These are phyloP conservation scores for Pseudopyricularia cyperi DNA, from an alignment of 2,329 filamentous ascomycete genomes.

Conservation along the genomic window DNA sequence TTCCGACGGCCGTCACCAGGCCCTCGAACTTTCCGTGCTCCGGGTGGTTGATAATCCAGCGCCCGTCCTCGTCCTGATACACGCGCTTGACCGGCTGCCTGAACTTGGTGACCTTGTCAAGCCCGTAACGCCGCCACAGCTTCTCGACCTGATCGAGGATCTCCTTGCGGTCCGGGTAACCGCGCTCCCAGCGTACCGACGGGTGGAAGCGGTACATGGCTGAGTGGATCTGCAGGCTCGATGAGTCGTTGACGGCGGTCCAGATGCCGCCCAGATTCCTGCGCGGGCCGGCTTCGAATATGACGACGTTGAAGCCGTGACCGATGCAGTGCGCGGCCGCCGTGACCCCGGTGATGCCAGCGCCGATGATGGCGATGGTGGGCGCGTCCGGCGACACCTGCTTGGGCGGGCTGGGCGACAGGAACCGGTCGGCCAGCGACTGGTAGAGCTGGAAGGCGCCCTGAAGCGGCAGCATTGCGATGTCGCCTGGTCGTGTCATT, in stretches of 20 bases:
- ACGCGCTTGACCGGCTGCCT: constrained; percentile 55
- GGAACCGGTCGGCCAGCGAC: constrained; percentile 46
- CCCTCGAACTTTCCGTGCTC: constrained; percentile 65
- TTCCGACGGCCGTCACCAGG: constrained; percentile 65
- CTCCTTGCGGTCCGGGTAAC: constrained; percentile 67
- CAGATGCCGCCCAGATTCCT: constrained; percentile 66
- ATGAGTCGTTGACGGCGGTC: constrained; percentile 28
- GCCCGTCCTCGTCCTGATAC: constrained; percentile 28
- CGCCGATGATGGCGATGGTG: constrained; percentile 56
- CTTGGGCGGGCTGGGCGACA: constrained; percentile 55
- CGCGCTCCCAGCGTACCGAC: constrained; percentile 57
- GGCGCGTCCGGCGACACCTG: constrained; percentile 35
- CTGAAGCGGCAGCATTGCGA: constrained; percentile 28
- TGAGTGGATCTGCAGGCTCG: constrained; percentile 47
- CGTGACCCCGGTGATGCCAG: constrained; percentile 62
- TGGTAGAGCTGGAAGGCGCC: constrained; percentile 55
- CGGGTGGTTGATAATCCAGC: constrained; percentile 67
- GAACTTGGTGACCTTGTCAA: constrained; percentile 61
- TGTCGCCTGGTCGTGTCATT: neutral
- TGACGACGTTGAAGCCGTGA: constrained; percentile 69
- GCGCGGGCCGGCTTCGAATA: constrained; percentile 61
- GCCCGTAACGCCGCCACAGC: constrained; percentile 63
- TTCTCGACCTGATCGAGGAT: constrained; percentile 60
- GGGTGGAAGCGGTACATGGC: constrained; percentile 85
- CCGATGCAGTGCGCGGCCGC: constrained; percentile 73